Evolutionary conservation across 768 basidiomycete genomes (phyloP).

Genomic region (Brasilioporus rufonigricans): DNA sequence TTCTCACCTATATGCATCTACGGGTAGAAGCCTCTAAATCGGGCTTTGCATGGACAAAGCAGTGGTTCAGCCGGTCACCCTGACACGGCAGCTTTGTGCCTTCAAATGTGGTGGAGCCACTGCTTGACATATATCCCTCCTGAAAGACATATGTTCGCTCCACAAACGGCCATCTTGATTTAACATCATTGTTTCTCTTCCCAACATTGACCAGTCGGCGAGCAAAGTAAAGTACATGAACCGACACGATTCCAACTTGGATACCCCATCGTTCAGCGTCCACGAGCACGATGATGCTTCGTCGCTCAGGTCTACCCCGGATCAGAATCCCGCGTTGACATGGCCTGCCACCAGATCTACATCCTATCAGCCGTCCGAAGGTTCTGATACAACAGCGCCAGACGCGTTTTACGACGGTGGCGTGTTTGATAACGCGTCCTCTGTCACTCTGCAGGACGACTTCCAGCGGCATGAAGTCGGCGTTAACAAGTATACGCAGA

Average conservation of each 20-base stretch:
- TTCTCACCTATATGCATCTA: background rate
- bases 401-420: background rate
- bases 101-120: constrained; percentile 10
- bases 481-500: background rate
- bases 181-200: constrained; percentile 7
- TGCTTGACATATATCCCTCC: background rate
- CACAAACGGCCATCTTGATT: constrained; percentile 2
- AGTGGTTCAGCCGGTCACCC: background rate
- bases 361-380: constrained; percentile 2
- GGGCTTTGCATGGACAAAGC: constrained; percentile 11
- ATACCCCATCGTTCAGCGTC: background rate
- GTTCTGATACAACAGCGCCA: constrained; percentile 1
- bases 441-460: constrained; percentile 9
- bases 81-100: constrained; percentile 16
- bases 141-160: background rate
- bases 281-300: background rate
- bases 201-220: background rate
- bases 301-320: background rate
- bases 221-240: background rate
- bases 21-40: background rate
- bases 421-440: constrained; percentile 10
- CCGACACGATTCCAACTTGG: background rate
- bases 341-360: background rate
- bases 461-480: constrained; percentile 5
- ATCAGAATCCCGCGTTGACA: background rate